phyloP scores from a whole-genome alignment of 192 early-diverging fungal species.

The Diversispora epigaea region DNA sequence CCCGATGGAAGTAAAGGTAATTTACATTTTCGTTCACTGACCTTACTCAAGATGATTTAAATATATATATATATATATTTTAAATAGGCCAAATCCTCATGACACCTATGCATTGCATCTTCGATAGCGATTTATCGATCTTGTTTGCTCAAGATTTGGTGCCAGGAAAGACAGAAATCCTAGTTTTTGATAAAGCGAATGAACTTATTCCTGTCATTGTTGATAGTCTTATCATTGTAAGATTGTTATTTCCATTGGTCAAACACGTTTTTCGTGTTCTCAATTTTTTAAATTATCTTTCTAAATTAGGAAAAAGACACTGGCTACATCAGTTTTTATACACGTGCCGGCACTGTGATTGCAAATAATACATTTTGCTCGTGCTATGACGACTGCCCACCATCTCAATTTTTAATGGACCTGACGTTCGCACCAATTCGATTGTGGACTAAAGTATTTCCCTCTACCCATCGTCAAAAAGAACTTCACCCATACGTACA shows the following conservation, averaged over 20 bases:
- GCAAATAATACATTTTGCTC: background rate
- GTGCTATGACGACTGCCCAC: too few species aligned
- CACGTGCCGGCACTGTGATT: too few species aligned
- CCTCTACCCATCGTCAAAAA: background rate
- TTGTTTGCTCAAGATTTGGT: slow-evolving; percentile 3
- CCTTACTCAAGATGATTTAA: background rate
- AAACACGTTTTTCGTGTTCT: background rate
- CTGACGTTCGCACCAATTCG: too few species aligned
- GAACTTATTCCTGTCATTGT: slow-evolving; percentile 6
- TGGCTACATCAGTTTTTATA: slow-evolving; percentile 5
- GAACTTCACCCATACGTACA: too few species aligned
- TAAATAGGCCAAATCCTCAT: background rate
- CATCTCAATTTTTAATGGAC: background rate
- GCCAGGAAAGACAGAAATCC: background rate
- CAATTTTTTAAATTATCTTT: background rate
- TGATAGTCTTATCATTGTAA: background rate
- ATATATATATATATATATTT: background rate
- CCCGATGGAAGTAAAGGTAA: slow-evolving; percentile 9
- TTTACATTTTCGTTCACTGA: too few species aligned
- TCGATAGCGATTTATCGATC: background rate
- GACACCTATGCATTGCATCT: slow-evolving; percentile 14
- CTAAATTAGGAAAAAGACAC: background rate
- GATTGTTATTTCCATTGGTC: background rate
- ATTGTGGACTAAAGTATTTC: too few species aligned
- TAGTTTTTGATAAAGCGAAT: background rate